Evolutionary conservation across 805 yeast species (phyloP), one percentile per base, ranked within the genome.

Genomic region (Candida yuanshanica): DNA sequence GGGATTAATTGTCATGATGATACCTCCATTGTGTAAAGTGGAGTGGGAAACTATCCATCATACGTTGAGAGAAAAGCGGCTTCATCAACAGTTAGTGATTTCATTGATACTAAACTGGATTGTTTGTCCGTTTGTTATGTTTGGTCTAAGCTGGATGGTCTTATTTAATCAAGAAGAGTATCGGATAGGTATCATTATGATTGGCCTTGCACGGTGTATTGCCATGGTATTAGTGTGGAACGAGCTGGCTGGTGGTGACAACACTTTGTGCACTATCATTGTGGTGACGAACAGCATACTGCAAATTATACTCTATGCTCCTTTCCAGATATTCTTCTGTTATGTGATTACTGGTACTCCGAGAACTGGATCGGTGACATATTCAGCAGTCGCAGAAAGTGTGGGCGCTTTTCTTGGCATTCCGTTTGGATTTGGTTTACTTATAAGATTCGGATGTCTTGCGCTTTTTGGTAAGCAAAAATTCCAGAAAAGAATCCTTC

Each of bases 171-270:
- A 65, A 37, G 59, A 59, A 7, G 82, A 74, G 41, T 72, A 71
- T 42, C 59, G 82, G 33, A 62, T 58, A 32, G 82, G 82, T 2
- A 64, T 77, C n/a, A 74, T 77, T 23, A 68, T 77, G 72, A 73
- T 77, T 35, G 83, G 83, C 1, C 42, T 74, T 26, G 82, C 80
- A 6, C 58, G 82, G 43, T 77, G 83, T 52, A 75, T 77, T 47
- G 83, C 82, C 18, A 77, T 77, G 82, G 83, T 76, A 1, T 57
- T 77, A 38, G 54, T 77, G 21, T 77, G 82, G 83, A 77, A 72
- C 50, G 68, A 72, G 23, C 60, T 77, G 14, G 76, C 81, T 2
- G 67, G 59, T 7, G 82, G 82, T 6, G 78, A 75, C 50, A 57
- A 59, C 35, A 65, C 64, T 32, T 54, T 74, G 33, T 77, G 83